Base-by-base conservation (phyloP, 2,329 filamentous ascomycete species). In the Macrophomina tecta region DNA sequence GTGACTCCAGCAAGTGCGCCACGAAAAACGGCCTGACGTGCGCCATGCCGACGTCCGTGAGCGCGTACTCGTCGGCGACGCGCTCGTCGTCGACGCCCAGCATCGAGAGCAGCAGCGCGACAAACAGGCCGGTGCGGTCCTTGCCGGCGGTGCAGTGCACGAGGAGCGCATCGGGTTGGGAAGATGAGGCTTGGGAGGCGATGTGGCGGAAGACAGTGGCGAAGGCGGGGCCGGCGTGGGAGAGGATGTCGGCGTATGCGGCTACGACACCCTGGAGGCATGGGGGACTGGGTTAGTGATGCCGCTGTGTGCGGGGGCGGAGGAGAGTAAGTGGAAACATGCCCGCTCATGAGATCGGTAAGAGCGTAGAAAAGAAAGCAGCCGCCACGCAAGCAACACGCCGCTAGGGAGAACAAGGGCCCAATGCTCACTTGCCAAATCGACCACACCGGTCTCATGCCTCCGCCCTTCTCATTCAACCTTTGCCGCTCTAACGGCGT, bases 121-220 rank as follows among this genome's bases (percentile, higher is more conserved):
- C 86, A 52, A 92, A 79, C 4, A 93, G 84, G 2, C 91, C 91
- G 0, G 91, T 93, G 51, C 91, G 84, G 75, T 94, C 91, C 77
- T 94, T 94, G 12, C 91, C 91, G 0, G 89, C 90, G 0, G 90
- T 91, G 76, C 91, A 93, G 73, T 94, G 90, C 7, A 93, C 80
- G 6, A 92, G 80, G 9, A 90, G 77, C 7, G 89, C 87, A 1
- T 79, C 69, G 51, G 80, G 74, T 2, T 58, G 12, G 14, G 32
- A 32, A n/a, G 53, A 11, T 6, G 72, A 69, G 12, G 75, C 60
- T 5, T 66, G 64, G 5, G 32, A 45, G 69, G 72, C 85, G 76
- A 92, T 79, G 71, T 91, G 86, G 16, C 78, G 74, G 46, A 92
- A 81, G 68, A 93, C 90, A 1, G 81, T 81, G n/a, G 77, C 76